Conservation (phyloP, 2,329 filamentous ascomycete genomes). For the Neopestalotiopsis sp. region DNA sequence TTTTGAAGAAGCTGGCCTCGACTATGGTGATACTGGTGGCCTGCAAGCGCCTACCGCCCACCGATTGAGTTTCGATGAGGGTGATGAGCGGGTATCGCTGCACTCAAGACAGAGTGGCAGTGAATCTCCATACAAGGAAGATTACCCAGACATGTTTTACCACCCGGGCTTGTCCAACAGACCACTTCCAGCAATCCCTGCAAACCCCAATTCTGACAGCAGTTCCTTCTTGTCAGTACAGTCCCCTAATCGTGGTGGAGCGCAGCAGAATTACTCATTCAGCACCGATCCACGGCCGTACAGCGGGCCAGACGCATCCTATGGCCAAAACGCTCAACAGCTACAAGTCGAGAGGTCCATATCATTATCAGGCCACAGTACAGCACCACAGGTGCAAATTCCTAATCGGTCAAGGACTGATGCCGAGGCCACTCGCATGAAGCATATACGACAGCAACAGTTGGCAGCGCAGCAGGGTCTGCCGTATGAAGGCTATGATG, state of each 20-base stretch:
- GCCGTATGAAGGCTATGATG: slow-evolving; percentile 63
- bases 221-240: slow-evolving; percentile 57
- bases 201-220: slow-evolving; percentile 66
- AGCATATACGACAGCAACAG: slow-evolving; percentile 59
- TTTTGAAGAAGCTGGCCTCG: slow-evolving; percentile 72
- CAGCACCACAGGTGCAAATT: slow-evolving; percentile 77
- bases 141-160: slow-evolving; percentile 91
- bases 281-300: slow-evolving; percentile 52
- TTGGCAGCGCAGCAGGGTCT: slow-evolving; percentile 56
- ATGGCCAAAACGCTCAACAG: slow-evolving; percentile 48
- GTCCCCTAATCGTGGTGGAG: slow-evolving; percentile 50
- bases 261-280: slow-evolving; percentile 56
- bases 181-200: slow-evolving; percentile 68
- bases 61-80: slow-evolving; percentile 89
- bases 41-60: slow-evolving; percentile 76
- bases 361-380: slow-evolving; percentile 82
- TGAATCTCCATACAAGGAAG: slow-evolving; percentile 72
- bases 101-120: slow-evolving; percentile 63
- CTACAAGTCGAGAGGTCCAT: slow-evolving; percentile 72
- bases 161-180: slow-evolving; percentile 78
- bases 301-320: slow-evolving; percentile 57
- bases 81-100: slow-evolving; percentile 75
- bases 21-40: slow-evolving; percentile 90
- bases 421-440: slow-evolving; percentile 65
- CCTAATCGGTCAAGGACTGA: slow-evolving; percentile 95